A percentile compares a stretch with the other conserved stretches of the same genome.
Evolutionary conservation across 2,329 filamentous ascomycete species (phyloP).

Genomic region (Calonectria leucothoes): DNA sequence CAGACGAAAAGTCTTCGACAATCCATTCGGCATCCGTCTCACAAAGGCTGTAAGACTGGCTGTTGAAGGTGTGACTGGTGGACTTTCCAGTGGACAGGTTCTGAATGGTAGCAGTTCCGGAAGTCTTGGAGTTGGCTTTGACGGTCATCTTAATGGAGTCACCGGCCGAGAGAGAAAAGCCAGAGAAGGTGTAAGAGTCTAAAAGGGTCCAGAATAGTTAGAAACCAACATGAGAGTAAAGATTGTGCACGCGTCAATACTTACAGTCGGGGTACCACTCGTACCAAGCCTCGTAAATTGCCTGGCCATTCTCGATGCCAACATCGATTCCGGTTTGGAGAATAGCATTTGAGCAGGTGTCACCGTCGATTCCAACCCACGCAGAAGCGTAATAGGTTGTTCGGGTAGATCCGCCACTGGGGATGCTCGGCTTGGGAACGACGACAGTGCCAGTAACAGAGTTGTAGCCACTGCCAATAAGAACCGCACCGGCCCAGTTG

Average conservation of each 20-base stretch:
- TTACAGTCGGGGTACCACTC: constrained; percentile 58
- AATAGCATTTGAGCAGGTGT: constrained; percentile 53
- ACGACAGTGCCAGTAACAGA: constrained; percentile 44
- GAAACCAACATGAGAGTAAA: accelerated
- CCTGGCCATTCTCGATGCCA: constrained; percentile 37
- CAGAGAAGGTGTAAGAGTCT: constrained; percentile 50
- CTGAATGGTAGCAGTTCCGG: constrained; percentile 46
- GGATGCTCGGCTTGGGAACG: constrained; percentile 39
- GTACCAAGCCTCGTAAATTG: constrained; percentile 57
- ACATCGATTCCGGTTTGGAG: constrained; percentile 58
- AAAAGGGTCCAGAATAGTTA: neutral
- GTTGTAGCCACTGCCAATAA: constrained; percentile 40
- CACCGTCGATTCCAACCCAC: constrained; percentile 63
- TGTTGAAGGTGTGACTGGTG: constrained; percentile 63
- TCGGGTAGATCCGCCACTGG: constrained; percentile 16
- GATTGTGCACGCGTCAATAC: neutral
- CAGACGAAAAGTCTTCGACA: constrained; percentile 59
- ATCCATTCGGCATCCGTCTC: constrained; percentile 73
- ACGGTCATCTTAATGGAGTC: constrained; percentile 47
- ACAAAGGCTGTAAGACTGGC: constrained; percentile 57
- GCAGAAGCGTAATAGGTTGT: constrained; percentile 40
- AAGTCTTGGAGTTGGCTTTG: constrained; percentile 38
- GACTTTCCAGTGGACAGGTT: constrained; percentile 64
- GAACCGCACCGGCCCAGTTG: constrained; percentile 47
- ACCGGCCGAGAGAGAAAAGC: constrained; percentile 45